phyloP scores from a whole-genome alignment of 2,329 filamentous ascomycete genomes.

The Neofusicoccum sp. region DNA sequence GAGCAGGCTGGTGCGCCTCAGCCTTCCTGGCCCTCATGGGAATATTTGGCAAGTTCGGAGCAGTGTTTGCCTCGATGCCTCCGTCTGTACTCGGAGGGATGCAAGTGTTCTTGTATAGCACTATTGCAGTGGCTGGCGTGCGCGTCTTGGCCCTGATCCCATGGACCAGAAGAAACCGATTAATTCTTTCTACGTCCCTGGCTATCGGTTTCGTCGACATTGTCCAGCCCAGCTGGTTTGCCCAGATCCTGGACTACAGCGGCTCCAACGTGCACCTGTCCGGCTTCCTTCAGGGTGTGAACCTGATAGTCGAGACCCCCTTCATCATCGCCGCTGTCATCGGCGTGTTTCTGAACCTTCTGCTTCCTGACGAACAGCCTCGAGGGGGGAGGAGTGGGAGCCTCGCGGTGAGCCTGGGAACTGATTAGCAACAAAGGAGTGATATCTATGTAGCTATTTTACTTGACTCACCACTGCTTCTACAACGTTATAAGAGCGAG shows the following conservation, averaged over 20 bases:
- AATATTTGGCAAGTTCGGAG: constrained; percentile 33
- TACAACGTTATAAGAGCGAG: background rate
- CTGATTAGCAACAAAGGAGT: background rate
- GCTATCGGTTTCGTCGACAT: constrained; percentile 42
- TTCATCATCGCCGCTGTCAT: constrained; percentile 45
- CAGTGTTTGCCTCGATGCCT: constrained; percentile 34
- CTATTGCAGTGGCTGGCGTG: constrained; percentile 33
- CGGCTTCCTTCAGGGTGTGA: constrained; percentile 46
- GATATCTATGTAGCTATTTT: too few species aligned
- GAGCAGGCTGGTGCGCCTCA: constrained; percentile 34
- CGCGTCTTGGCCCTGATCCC: constrained; percentile 32
- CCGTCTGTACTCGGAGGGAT: constrained; percentile 50
- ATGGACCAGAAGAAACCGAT: constrained; percentile 34
- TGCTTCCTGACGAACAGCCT: constrained; percentile 39
- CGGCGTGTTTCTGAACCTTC: constrained; percentile 45
- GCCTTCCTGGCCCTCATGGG: constrained; percentile 33
- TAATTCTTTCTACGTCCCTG: constrained; percentile 31
- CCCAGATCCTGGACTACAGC: constrained; percentile 41
- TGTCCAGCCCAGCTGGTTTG: constrained; percentile 43
- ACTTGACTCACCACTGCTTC: background rate
- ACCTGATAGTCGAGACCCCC: constrained; percentile 45
- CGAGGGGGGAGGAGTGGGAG: background rate
- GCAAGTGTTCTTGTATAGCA: constrained; percentile 40
- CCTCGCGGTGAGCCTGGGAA: constrained; percentile 21
- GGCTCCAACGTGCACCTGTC: constrained; percentile 40